phyloP scores from a whole-genome alignment of 1,139 yeast genomes.

The Blastobotrys aristatus region DNA sequence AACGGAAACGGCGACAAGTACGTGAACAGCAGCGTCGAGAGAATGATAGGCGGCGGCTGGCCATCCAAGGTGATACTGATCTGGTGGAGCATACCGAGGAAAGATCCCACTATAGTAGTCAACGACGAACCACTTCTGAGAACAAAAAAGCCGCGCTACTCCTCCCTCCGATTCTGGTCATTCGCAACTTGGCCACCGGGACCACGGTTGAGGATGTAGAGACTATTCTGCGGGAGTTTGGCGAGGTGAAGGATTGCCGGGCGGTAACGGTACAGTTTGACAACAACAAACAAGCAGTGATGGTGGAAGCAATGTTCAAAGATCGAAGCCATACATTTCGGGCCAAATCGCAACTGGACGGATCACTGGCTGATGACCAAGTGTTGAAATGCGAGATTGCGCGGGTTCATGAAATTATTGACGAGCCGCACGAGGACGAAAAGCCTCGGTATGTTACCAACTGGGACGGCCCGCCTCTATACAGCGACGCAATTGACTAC shows the following conservation, averaged over 20 bases:
- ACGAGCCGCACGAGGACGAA: constrained; percentile 1
- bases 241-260: constrained; percentile 15
- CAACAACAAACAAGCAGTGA: constrained; percentile 18
- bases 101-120: not conserved
- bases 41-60: not conserved
- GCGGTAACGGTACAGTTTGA: constrained; percentile 20
- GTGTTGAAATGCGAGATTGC: constrained; percentile 23
- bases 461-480: constrained; percentile 26
- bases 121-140: not conserved
- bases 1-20: not conserved
- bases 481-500: constrained; percentile 18
- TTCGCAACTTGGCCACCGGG: constrained; percentile 27
- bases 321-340: constrained; percentile 20
- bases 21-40: not conserved
- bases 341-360: constrained; percentile 26
- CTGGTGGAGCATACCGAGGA: not conserved
- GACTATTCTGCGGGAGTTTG: constrained; percentile 17
- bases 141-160: not conserved
- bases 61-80: not conserved
- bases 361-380: constrained; percentile 31
- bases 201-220: constrained; percentile 28
- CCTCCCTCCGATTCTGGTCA: constrained; percentile 28
- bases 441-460: constrained; percentile 14
- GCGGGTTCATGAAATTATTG: constrained; percentile 23
- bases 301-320: constrained; percentile 28